Evolutionary conservation across 2,329 filamentous ascomycete species (phyloP).

Genomic region (Ceratocystis eucalypticola): DNA sequence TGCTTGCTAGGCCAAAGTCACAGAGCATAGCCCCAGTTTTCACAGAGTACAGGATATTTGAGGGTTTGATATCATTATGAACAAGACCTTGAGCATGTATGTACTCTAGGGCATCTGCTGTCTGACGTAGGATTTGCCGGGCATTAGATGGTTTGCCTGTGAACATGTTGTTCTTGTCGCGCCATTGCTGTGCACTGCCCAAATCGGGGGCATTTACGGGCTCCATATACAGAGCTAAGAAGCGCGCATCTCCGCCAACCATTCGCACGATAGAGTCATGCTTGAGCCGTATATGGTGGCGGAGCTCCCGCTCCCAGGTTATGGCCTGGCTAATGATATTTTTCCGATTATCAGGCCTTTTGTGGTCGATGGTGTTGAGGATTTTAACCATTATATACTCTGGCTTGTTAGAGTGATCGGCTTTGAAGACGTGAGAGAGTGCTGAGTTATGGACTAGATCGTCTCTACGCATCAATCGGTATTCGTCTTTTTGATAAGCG

Average conservation of each 20-base stretch:
- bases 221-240: slow-evolving; percentile 48
- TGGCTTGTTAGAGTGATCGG: background rate
- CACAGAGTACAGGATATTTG: slow-evolving; percentile 46
- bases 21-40: slow-evolving; percentile 47
- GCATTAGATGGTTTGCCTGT: slow-evolving; percentile 37
- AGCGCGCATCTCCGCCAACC: slow-evolving; percentile 46
- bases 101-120: slow-evolving; percentile 41
- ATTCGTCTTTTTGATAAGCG: slow-evolving; percentile 4
- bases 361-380: background rate
- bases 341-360: background rate
- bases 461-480: slow-evolving; percentile 2
- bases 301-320: slow-evolving; percentile 45
- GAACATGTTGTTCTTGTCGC: slow-evolving; percentile 37
- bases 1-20: slow-evolving; percentile 45
- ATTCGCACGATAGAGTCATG: slow-evolving; percentile 46
- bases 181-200: slow-evolving; percentile 37
- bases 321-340: slow-evolving; percentile 40
- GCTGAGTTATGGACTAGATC: slow-evolving; percentile 1
- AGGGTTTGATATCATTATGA: slow-evolving; percentile 51
- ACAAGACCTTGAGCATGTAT: slow-evolving; percentile 40
- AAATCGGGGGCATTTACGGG: slow-evolving; percentile 45
- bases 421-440: slow-evolving; percentile 9
- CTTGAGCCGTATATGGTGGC: slow-evolving; percentile 40
- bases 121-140: slow-evolving; percentile 40
- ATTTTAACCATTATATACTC: slow-evolving; percentile 13